Percentiles rank a stretch among this genome's conserved stretches.
Evolutionary conservation across 1,139 yeast species (phyloP).

Genomic region (Tardiomyces digboiensis): DNA sequence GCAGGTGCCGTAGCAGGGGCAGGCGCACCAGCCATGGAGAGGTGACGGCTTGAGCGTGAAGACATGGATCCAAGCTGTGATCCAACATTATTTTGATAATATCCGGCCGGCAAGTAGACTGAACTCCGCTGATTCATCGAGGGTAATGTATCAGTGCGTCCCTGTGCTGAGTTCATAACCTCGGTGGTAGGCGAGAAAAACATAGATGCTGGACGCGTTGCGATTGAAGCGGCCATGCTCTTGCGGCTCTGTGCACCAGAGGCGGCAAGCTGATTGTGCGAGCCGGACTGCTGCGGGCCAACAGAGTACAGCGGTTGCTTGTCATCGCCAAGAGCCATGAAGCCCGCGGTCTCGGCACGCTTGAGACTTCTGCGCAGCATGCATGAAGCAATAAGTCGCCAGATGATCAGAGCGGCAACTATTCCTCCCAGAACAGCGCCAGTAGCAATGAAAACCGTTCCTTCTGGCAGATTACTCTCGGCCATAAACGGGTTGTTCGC

Average conservation of each 20-base stretch:
- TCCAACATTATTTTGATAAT: conserved; percentile 12
- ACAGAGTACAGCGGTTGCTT: conserved; percentile 11
- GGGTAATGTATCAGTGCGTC: conserved; percentile 4
- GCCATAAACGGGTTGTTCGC: conserved; percentile 54
- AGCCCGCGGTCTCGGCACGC: conserved; percentile 8
- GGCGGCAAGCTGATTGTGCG: conserved; percentile 4
- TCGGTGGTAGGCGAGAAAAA: conserved; percentile 78
- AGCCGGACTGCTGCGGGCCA: conserved; percentile 2
- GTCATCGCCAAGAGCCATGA: conserved; percentile 7
- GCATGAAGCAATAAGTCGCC: conserved; percentile 11
- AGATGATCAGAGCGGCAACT: conserved; percentile 6
- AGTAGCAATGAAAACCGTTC: conserved; percentile 74
- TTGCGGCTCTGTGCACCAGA: conserved; percentile 4
- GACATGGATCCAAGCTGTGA: neutral
- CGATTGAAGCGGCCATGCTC: neutral
- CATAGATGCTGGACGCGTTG: conserved; percentile 21
- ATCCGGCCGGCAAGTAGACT: conserved; percentile 29
- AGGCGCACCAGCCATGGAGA: neutral
- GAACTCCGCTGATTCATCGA: conserved; percentile 15
- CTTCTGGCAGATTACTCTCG: conserved; percentile 44
- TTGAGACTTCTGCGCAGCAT: conserved; percentile 10
- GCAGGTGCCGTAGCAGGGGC: neutral
- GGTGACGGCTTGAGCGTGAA: neutral
- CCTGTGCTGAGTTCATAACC: conserved; percentile 39
- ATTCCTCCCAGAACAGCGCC: conserved; percentile 59